phyloP scores from a whole-genome alignment of 176 grass and related monocot genomes.

The Triticum monococcum region DNA sequence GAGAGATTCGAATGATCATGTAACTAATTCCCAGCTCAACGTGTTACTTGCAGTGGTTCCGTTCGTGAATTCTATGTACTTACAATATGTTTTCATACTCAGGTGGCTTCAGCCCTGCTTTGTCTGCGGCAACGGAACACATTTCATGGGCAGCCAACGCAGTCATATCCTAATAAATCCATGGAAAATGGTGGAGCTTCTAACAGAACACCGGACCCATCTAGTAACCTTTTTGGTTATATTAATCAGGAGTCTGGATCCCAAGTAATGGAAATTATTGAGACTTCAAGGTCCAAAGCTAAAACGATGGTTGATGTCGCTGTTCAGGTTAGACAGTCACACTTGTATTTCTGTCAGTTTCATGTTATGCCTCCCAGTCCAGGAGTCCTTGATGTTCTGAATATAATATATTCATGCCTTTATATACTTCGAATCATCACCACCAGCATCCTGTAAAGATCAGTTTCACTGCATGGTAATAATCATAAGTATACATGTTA shows the following conservation, averaged over 20 bases:
- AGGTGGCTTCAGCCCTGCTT: constrained; percentile 90
- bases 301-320: constrained; percentile 92
- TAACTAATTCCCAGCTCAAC: constrained; percentile 21
- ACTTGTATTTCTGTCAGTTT: constrained; percentile 18
- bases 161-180: constrained; percentile 53
- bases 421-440: constrained; percentile 3
- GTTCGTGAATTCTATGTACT: constrained; percentile 4
- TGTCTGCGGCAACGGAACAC: constrained; percentile 87
- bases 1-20: constrained; percentile 95
- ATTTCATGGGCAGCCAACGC: constrained; percentile 66
- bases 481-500: background rate
- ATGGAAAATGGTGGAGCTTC: constrained; percentile 59
- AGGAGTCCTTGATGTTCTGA: background rate
- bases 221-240: constrained; percentile 45
- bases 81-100: constrained; percentile 24
- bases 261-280: constrained; percentile 89
- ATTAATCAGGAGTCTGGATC: constrained; percentile 85
- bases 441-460: background rate
- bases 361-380: background rate
- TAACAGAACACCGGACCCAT: constrained; percentile 48
- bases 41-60: constrained; percentile 1
- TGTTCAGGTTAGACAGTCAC: constrained; percentile 64
- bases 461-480: background rate
- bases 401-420: background rate
- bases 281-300: constrained; percentile 73